Base-by-base conservation (phyloP, 345 rosid genomes). In the Acer saccharum region DNA sequence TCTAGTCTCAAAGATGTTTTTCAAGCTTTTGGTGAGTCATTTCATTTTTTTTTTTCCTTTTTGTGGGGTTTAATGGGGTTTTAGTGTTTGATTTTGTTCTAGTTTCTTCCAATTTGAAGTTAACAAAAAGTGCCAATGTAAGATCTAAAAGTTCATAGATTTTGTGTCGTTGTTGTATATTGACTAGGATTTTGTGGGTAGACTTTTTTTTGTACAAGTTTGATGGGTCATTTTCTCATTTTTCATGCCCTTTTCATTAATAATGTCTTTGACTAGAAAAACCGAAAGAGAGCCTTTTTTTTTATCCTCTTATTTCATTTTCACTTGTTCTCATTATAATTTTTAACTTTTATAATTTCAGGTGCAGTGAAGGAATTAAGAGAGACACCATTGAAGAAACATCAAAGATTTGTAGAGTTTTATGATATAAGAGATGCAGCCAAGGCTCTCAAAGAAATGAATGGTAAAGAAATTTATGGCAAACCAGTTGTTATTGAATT, bases 361-460 rank as follows among this genome's bases (percentile, higher is more conserved):
- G 99, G 99, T 52, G 75, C 81, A 2, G 91, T 96, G 68, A 96
- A 90, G 84, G 97, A 96, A 81, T 44, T 91, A 60, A 84, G 99
- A 77, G 99, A 91, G 83, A 96, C 99, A 2, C 99, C 99, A 11
- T 81, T 73, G 62, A 96, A 96, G 87, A 94, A 84, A 80, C 91
- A 89, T 65, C 99, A 96, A 41, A 85, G 91, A 73, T 96, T 96
- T 61, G 77, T 96, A 0, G 99, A 96, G 90, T 96, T 88, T 69
- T 91, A 83, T 76, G 99, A 96, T 73, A 84, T 92, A 0, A 89
- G 99, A 73, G 94, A 94, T 71, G 97, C 99, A 0, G 89, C 97
- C 2, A 84, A 64, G 80, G 99, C 99, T 64, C 83, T 91, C 11
- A 77, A 61, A 44, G 90, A 87, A 70, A 89, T 91, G 97, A 80